Percentiles rank a stretch among this genome's conserved stretches.
These are phyloP conservation scores for Plantago ovata DNA, from an alignment of 257 asterid genomes.

Conservation along the genomic window DNA sequence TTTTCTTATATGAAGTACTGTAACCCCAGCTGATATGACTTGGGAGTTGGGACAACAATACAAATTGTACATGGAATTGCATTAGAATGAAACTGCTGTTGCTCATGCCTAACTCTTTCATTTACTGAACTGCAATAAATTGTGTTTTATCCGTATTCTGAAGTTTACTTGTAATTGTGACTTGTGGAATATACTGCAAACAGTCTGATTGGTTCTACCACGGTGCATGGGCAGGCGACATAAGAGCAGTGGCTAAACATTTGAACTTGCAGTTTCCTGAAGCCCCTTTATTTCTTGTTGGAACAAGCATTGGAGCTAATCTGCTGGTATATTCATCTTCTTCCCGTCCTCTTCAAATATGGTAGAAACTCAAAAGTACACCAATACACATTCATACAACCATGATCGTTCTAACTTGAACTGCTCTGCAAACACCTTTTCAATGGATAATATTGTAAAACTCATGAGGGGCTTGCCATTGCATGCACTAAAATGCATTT, in stretches of 20 bases:
- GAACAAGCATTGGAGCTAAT: constrained; percentile 96
- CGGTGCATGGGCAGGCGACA: constrained; percentile 92
- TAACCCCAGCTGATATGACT: no score
- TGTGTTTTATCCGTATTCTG: constrained; percentile 4
- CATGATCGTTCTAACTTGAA: no score
- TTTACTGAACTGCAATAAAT: constrained; percentile 7
- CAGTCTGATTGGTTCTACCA: constrained; percentile 88
- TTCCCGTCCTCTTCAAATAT: no score
- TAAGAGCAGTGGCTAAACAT: constrained; percentile 65
- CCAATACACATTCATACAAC: no score
- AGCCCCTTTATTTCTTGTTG: constrained; percentile 75
- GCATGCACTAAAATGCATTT: neutral
- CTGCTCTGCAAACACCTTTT: no score
- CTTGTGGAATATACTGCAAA: constrained; percentile 23
- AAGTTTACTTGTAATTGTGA: constrained; percentile 9
- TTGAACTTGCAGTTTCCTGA: constrained; percentile 57
- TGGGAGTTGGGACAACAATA: neutral
- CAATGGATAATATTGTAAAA: no score
- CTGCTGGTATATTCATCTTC: constrained; percentile 50
- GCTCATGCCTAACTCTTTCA: constrained; percentile 3
- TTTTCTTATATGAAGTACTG: no score
- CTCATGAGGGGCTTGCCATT: no score
- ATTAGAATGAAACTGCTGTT: constrained; percentile 10
- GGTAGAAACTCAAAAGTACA: no score
- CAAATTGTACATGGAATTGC: neutral